phyloP scores from a whole-genome alignment of 1,284 basidiomycete species.

The Tetrapyrgos nigripes region DNA sequence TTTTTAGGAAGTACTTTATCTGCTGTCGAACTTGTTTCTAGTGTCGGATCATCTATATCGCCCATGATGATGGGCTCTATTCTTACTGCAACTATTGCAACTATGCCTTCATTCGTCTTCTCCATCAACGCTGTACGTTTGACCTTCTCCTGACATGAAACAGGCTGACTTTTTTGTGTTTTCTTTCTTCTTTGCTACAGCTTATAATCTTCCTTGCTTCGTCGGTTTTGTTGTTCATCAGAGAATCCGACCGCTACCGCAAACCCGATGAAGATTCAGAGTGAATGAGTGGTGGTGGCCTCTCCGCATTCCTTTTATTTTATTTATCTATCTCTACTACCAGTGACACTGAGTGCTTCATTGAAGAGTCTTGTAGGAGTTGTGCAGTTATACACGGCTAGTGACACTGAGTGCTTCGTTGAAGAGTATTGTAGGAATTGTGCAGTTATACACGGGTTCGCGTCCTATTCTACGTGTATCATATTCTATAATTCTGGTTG shows the following conservation, averaged over 20 bases:
- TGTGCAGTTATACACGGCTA: background rate
- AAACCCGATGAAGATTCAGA: background rate
- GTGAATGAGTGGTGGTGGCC: background rate
- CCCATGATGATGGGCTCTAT: constrained; percentile 27
- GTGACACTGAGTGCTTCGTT: background rate
- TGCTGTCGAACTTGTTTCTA: constrained; percentile 36
- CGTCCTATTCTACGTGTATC: background rate
- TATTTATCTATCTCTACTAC: background rate
- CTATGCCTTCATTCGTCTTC: constrained; percentile 25
- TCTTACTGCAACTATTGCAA: constrained; percentile 26
- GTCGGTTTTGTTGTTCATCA: constrained; percentile 5
- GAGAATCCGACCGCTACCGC: constrained; percentile 5
- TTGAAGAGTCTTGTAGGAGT: background rate
- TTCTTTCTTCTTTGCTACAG: background rate
- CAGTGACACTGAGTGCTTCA: background rate
- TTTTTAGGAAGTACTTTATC: constrained; percentile 37
- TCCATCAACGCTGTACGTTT: constrained; percentile 28
- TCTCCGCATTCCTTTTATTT: too few species aligned
- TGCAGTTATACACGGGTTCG: background rate
- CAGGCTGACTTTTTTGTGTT: too few species aligned
- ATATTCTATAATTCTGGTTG: too few species aligned
- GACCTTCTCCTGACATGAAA: background rate
- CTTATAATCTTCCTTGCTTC: background rate
- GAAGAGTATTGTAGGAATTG: too few species aligned
- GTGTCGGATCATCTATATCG: constrained; percentile 31